Evolutionary conservation across 208 protist genomes (phyloP), one percentile per base, ranked within the genome.

Genomic region (Trypanosomatidae sp.): DNA sequence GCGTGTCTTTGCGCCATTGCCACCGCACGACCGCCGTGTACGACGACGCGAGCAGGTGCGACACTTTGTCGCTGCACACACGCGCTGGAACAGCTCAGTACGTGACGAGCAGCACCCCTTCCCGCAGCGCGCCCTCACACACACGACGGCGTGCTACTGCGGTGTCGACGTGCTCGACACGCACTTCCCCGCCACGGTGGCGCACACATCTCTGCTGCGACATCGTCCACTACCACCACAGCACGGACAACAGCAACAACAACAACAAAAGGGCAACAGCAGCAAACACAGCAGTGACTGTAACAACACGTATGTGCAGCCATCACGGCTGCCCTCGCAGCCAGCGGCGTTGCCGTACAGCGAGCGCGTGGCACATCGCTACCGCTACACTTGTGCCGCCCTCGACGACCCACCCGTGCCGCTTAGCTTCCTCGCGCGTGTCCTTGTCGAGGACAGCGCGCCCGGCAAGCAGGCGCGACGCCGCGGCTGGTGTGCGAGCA

Each of bases 81-180:
- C 41, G 6, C 41, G 25, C 0, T 92, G 76, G 71, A 81, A 92
- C 46, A 43, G 59, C 3, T 82, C 82, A 1, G 64, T 58, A 6
- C 41, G 50, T 22, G 77, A 88, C 28, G 74, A 86, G 58, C 61
- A 44, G 13, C 77, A 88, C 48, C 70, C 66, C n/a, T 92, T 92
- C 40, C 82, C 82, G 4, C 41, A 85, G 57, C 66, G 53, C 0
- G 63, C 77, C 0, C 48, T 72, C 6, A 71, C 56, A 38, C 52
- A 82, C 71, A 68, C 71, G 6, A 70, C 51, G 19, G 35, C 61
- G 7, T 48, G 55, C 18, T 83, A 75, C 64, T 61, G 74, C 40
- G 77, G 68, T 23, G 77, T 79, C 1, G 69, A 87, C n/a, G 53
- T 80, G 13, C 51, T 67, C 4, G 2, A 19, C 4, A 73, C 42